phyloP scores from a whole-genome alignment of 169 alveolate species.

The Plasmodium vinckei region DNA sequence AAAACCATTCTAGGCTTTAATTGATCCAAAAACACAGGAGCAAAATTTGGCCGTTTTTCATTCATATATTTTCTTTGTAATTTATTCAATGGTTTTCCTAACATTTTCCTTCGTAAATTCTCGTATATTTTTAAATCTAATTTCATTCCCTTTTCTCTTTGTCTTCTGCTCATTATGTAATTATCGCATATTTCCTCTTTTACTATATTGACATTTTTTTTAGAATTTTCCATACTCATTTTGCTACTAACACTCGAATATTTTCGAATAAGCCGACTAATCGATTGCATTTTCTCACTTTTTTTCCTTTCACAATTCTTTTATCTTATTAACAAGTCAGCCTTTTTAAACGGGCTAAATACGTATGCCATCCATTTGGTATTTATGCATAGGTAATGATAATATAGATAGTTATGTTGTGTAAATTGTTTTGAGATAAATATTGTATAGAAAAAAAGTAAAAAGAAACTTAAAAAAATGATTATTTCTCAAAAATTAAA shows the following conservation, averaged over 20 bases:
- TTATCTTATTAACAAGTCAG: not conserved
- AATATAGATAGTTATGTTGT: not conserved
- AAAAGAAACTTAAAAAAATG: not conserved
- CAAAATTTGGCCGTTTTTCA: slow-evolving; percentile 76
- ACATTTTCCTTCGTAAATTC: slow-evolving; percentile 43
- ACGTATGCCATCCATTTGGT: not conserved
- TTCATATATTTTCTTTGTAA: slow-evolving; percentile 69
- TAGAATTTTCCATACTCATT: slow-evolving; percentile 25
- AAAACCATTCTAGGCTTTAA: slow-evolving; percentile 81
- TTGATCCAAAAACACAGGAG: slow-evolving; percentile 82
- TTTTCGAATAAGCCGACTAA: slow-evolving; percentile 12
- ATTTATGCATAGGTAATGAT: not conserved
- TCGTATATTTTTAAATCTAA: slow-evolving; percentile 65
- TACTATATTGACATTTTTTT: slow-evolving; percentile 13
- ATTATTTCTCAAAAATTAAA: no score
- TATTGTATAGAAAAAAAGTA: not conserved
- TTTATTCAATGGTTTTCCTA: slow-evolving; percentile 72
- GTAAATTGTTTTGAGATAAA: not conserved
- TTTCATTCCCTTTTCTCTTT: slow-evolving; percentile 44
- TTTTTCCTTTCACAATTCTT: not conserved
- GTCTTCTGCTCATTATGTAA: slow-evolving; percentile 48
- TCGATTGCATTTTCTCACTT: slow-evolving; percentile 19
- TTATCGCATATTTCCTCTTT: slow-evolving; percentile 8
- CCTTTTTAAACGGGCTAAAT: not conserved
- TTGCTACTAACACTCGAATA: slow-evolving; percentile 28